A percentile compares a stretch with the other conserved stretches of the same genome.
These are phyloP conservation scores for Carpinus viminea DNA, from an alignment of 306 rosid species.

Conservation along the genomic window DNA sequence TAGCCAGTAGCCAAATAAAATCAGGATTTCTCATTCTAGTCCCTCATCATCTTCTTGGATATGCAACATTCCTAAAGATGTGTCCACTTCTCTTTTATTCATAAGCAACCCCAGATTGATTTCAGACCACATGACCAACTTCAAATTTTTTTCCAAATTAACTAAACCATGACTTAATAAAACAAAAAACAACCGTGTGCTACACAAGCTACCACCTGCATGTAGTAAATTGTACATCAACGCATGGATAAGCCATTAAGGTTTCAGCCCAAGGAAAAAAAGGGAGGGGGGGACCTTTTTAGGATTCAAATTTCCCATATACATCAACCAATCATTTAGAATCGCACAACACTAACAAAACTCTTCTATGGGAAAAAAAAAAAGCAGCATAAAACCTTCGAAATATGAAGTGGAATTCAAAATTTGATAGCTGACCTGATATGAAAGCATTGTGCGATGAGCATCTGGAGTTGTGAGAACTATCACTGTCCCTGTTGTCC, in stretches of 20 bases:
- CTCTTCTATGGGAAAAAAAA: neutral
- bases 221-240: neutral
- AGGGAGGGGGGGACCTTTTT: neutral
- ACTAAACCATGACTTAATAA: neutral
- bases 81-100: neutral
- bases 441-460: conserved; percentile 94
- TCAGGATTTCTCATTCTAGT: neutral
- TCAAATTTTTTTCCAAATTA: neutral
- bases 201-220: neutral
- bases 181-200: neutral
- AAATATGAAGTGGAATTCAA: conserved; percentile 10
- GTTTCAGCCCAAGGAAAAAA: neutral
- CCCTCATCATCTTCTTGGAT: neutral
- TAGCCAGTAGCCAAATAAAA: neutral
- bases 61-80: neutral
- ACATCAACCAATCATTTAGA: neutral
- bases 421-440: conserved; percentile 59
- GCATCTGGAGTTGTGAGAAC: conserved; percentile 98
- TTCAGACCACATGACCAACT: neutral
- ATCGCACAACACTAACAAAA: neutral
- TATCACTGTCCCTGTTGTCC: conserved; percentile 92
- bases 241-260: neutral
- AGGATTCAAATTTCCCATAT: neutral
- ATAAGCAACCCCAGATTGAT: neutral
- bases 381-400: conserved; percentile 10